Conservation (phyloP, 768 basidiomycete species). For the Termitomyces sp. region DNA sequence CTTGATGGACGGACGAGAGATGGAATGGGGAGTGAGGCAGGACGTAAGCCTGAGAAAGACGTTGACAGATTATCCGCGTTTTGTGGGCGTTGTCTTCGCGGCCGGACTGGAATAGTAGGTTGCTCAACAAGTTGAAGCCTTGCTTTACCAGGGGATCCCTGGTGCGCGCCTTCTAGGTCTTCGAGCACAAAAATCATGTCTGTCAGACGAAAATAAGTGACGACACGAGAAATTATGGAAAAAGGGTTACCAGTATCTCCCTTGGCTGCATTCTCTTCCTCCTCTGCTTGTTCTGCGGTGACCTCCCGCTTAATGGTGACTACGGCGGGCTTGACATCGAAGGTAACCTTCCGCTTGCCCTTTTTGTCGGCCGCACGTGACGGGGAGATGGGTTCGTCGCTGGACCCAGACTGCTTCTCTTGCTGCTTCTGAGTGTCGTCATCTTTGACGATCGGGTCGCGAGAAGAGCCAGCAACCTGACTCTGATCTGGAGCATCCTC, state of each 20-base stretch:
- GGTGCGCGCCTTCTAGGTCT: conserved; percentile 53
- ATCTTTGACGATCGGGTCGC: conserved; percentile 17
- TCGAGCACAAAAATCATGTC: conserved; percentile 75
- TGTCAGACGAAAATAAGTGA: conserved; percentile 22
- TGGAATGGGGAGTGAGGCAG: conserved; percentile 66
- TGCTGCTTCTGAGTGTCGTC: conserved; percentile 21
- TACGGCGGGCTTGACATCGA: conserved; percentile 62
- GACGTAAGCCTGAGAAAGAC: conserved; percentile 61
- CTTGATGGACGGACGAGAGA: conserved; percentile 53
- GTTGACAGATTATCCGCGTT: conserved; percentile 45
- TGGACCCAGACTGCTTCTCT: not conserved
- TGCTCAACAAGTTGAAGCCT: conserved; percentile 44
- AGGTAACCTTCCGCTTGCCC: conserved; percentile 70
- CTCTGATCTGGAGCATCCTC: conserved; percentile 19
- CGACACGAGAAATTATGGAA: not conserved
- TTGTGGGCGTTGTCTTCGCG: conserved; percentile 30
- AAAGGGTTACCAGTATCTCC: conserved; percentile 46
- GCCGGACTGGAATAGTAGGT: conserved; percentile 31
- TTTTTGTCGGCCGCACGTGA: conserved; percentile 36
- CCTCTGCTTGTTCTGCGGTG: conserved; percentile 30
- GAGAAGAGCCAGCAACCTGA: conserved; percentile 25
- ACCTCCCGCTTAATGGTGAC: conserved; percentile 43
- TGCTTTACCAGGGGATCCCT: conserved; percentile 28
- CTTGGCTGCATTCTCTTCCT: conserved; percentile 25
- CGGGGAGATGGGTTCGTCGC: conserved; percentile 10